These are phyloP conservation scores for Lupinus albus DNA, from an alignment of 306 rosid species.

Conservation along the genomic window DNA sequence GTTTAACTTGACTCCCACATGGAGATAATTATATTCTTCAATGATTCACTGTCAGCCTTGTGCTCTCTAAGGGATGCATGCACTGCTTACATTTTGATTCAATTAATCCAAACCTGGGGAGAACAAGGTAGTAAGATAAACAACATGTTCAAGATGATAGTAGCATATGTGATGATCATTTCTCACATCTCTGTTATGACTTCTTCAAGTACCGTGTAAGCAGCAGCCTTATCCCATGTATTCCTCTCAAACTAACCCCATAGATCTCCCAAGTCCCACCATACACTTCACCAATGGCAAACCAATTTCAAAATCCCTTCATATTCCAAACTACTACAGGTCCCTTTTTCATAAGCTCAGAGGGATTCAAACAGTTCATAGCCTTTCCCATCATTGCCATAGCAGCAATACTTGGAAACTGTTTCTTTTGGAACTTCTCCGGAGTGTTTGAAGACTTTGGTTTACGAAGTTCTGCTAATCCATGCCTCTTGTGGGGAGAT, in stretches of 20 bases:
- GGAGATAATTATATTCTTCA: neutral
- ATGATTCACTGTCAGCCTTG: neutral
- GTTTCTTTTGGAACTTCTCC: constrained; percentile 52
- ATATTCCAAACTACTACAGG: constrained; percentile 68
- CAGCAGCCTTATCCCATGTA: constrained; percentile 27
- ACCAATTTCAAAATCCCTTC: constrained; percentile 38
- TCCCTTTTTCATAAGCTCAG: constrained; percentile 59
- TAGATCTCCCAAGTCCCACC: too few species aligned
- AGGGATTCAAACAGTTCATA: constrained; percentile 52
- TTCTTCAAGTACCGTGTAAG: constrained; percentile 10
- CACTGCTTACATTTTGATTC: constrained; percentile 16
- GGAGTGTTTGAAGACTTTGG: constrained; percentile 42
- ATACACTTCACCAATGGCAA: constrained; percentile 16
- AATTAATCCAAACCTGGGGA: constrained; percentile 20
- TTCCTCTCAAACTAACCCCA: too few species aligned
- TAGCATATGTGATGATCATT: constrained; percentile 15
- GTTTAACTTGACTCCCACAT: neutral
- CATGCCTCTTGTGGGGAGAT: constrained; percentile 48
- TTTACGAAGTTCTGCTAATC: constrained; percentile 42
- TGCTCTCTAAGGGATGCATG: constrained; percentile 41
- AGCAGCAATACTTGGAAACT: constrained; percentile 88
- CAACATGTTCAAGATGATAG: constrained; percentile 29
- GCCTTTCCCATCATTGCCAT: constrained; percentile 95
- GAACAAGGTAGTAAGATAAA: constrained; percentile 17
- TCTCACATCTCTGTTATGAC: constrained; percentile 5